Evolutionary conservation across 768 basidiomycete species (phyloP).

Genomic region (Pleurotus platypus): DNA sequence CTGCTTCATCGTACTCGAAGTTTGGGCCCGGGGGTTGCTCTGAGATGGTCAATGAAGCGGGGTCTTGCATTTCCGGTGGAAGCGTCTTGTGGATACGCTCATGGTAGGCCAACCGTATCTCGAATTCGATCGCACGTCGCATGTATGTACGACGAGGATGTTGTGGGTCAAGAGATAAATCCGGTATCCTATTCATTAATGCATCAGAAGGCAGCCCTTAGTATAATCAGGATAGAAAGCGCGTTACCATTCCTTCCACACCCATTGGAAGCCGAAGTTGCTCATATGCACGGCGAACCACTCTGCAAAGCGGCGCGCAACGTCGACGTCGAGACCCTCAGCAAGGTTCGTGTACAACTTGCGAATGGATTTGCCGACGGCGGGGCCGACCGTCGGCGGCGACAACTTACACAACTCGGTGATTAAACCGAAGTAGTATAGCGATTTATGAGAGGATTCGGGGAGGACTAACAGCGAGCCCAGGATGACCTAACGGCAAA

Average conservation of each 20-base stretch:
- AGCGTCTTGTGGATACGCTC: conserved; percentile 89
- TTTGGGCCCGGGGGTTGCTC: conserved; percentile 73
- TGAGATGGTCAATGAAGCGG: conserved; percentile 60
- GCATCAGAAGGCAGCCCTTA: background rate
- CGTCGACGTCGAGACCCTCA: conserved; percentile 84
- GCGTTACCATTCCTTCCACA: conserved; percentile 95
- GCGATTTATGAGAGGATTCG: conserved; percentile 65
- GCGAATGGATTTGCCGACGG: conserved; percentile 93
- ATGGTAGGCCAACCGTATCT: conserved; percentile 88
- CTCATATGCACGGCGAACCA: conserved; percentile 98
- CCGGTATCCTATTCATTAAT: conserved; percentile 65
- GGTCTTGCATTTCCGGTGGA: conserved; percentile 73
- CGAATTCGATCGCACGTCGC: conserved; percentile 81
- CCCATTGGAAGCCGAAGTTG: conserved; percentile 97
- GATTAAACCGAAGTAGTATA: conserved; percentile 87
- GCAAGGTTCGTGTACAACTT: conserved; percentile 78
- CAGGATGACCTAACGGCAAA: conserved; percentile 55
- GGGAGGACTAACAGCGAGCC: conserved; percentile 76
- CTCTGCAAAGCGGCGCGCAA: conserved; percentile 78
- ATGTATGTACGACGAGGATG: conserved; percentile 91
- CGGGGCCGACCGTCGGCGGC: conserved; percentile 89
- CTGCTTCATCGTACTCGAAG: conserved; percentile 80
- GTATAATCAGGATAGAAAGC: too few relatives aligned
- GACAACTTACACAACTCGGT: conserved; percentile 95
- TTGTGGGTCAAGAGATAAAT: conserved; percentile 64